Conservation (phyloP, 345 rosid genomes). For the Euclidium syriacum region DNA sequence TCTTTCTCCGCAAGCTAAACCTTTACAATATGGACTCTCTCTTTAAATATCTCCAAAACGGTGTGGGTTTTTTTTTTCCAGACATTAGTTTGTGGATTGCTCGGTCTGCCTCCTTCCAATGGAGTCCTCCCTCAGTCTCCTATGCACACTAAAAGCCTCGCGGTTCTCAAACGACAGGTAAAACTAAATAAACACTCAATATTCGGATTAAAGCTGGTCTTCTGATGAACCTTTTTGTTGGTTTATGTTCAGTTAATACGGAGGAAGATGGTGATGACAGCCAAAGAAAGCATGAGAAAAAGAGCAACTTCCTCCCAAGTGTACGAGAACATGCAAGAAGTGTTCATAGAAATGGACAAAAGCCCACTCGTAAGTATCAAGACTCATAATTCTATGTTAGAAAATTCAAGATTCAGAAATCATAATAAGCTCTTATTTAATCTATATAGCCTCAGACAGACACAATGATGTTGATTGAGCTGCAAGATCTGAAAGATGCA, state of each 20-base stretch:
- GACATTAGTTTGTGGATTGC: conserved; percentile 79
- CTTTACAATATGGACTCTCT: neutral
- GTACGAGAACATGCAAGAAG: conserved; percentile 64
- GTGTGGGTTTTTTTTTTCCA: conserved; percentile 27
- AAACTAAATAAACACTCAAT: too few relatives aligned
- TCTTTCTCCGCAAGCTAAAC: too few relatives aligned
- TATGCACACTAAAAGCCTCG: conserved; percentile 88
- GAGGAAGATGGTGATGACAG: conserved; percentile 68
- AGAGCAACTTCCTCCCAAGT: conserved; percentile 57
- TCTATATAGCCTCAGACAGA: conserved; percentile 29
- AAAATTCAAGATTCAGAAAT: neutral
- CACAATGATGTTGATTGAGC: conserved; percentile 41
- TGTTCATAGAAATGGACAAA: conserved; percentile 59
- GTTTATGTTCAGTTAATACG: conserved; percentile 42
- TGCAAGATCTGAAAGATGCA: conserved; percentile 66
- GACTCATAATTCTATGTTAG: neutral
- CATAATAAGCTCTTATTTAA: neutral
- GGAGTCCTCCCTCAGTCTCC: conserved; percentile 97
- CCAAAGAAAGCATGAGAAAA: conserved; percentile 59
- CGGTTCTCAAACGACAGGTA: conserved; percentile 69
- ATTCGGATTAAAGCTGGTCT: too few relatives aligned
- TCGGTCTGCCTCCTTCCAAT: conserved; percentile 80
- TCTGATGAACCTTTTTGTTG: neutral
- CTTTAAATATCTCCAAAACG: neutral
- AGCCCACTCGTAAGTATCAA: conserved; percentile 46